Conservation (phyloP, 2,329 filamentous ascomycete species). For the Thermothelomyces thermophilus region DNA sequence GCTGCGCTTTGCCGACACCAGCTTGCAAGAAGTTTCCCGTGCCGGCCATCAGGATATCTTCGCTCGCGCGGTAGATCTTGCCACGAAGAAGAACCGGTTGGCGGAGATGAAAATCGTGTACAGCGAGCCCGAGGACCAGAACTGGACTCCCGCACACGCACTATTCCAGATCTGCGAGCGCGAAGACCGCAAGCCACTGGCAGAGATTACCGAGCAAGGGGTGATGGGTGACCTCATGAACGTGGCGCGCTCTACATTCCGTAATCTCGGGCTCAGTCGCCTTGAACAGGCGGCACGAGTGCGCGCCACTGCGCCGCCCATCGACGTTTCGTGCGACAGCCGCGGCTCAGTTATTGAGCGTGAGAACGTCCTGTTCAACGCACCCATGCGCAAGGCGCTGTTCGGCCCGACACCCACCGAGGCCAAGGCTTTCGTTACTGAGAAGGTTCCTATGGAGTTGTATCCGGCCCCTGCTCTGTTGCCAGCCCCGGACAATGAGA, state of each 20-base stretch:
- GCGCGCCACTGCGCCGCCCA: conserved; percentile 75
- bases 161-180: conserved; percentile 75
- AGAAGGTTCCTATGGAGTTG: conserved; percentile 59
- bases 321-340: conserved; percentile 71
- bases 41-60: conserved; percentile 66
- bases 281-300: conserved; percentile 78
- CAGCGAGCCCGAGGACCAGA: conserved; percentile 54
- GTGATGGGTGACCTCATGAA: conserved; percentile 71
- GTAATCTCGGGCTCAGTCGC: conserved; percentile 63
- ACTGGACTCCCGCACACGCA: conserved; percentile 65
- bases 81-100: conserved; percentile 51
- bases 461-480: conserved; percentile 62
- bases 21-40: conserved; percentile 63
- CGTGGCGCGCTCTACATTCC: conserved; percentile 60
- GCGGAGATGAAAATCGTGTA: conserved; percentile 63
- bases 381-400: conserved; percentile 64
- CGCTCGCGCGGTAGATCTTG: conserved; percentile 60
- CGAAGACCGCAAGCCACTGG: conserved; percentile 58
- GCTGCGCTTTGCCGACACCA: conserved; percentile 77
- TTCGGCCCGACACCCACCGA: conserved; percentile 59
- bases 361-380: conserved; percentile 71
- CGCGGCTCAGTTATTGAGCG: conserved; percentile 60
- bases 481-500: conserved; percentile 71
- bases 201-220: conserved; percentile 65
- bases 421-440: conserved; percentile 68